phyloP scores from a whole-genome alignment of 2,329 filamentous ascomycete genomes.

The Neoscytalidium dimidiatum region DNA sequence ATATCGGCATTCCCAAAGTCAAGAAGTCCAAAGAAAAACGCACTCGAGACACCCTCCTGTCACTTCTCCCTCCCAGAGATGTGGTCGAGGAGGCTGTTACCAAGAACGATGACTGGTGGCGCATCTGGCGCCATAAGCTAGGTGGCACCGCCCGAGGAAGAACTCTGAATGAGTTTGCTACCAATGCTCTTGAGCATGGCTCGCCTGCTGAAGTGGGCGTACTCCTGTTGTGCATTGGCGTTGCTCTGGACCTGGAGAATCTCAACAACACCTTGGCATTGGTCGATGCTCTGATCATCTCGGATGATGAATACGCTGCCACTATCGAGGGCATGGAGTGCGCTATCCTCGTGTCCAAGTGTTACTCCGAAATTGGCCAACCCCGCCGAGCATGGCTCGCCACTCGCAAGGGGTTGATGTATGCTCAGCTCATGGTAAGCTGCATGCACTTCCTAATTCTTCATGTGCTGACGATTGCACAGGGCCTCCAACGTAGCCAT shows the following conservation, averaged over 20 bases:
- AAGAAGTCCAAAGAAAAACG: conserved; percentile 33
- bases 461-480: not conserved
- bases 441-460: not conserved
- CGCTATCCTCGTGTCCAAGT: conserved; percentile 53
- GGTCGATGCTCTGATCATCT: conserved; percentile 51
- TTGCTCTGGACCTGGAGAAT: conserved; percentile 40
- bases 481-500: conserved; percentile 43
- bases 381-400: conserved; percentile 58
- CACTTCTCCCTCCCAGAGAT: conserved; percentile 34
- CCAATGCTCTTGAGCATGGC: conserved; percentile 45
- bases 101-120: conserved; percentile 44
- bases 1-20: conserved; percentile 12
- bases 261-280: conserved; percentile 49
- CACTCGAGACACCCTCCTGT: conserved; percentile 37
- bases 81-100: conserved; percentile 30
- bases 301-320: conserved; percentile 52
- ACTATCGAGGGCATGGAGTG: conserved; percentile 57
- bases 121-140: conserved; percentile 44
- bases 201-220: conserved; percentile 41
- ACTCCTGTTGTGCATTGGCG: conserved; percentile 41
- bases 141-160: conserved; percentile 42
- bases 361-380: conserved; percentile 57
- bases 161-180: conserved; percentile 45
- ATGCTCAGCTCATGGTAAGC: conserved; percentile 55
- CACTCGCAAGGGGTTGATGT: conserved; percentile 53